Conservation (phyloP, 352 stramenopile genomes). For the Phytophthora citricola region DNA sequence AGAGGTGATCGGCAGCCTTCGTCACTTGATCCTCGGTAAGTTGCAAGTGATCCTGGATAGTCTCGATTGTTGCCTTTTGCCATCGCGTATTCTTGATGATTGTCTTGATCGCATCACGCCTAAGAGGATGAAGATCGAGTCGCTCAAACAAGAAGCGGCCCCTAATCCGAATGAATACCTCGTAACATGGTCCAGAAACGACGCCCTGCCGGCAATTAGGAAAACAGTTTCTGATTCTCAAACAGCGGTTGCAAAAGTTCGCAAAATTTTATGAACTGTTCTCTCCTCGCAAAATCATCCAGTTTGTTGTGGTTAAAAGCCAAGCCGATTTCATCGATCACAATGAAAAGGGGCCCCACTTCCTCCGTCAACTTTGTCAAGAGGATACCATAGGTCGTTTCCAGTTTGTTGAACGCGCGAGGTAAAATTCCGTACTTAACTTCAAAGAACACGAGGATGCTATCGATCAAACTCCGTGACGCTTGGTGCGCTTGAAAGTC, state of each 20-base stretch:
- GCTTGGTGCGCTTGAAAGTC: neutral
- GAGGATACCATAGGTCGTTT: too few relatives aligned
- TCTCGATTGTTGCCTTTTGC: neutral
- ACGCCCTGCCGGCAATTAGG: slow-evolving; percentile 13
- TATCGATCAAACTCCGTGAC: neutral
- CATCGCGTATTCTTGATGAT: neutral
- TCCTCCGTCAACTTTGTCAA: too few relatives aligned
- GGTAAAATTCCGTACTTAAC: too few relatives aligned
- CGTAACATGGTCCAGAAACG: slow-evolving; percentile 12
- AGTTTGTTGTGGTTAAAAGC: neutral
- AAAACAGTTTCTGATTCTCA: slow-evolving; percentile 6
- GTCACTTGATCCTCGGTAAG: neutral
- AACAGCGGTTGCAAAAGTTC: slow-evolving; percentile 1
- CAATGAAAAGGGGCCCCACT: slow-evolving; percentile 33
- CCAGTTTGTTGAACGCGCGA: too few relatives aligned
- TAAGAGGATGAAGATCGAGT: neutral
- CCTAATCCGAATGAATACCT: too few relatives aligned
- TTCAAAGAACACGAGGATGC: too few relatives aligned
- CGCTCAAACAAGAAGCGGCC: too few relatives aligned
- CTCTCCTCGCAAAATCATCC: neutral
- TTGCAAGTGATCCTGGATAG: neutral
- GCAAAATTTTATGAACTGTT: slow-evolving; percentile 3
- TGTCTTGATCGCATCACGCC: neutral
- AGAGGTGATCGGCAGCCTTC: neutral
- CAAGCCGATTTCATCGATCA: slow-evolving; percentile 29